These are phyloP conservation scores for Corymbia maculata DNA, from an alignment of 345 rosid species.

Conservation along the genomic window DNA sequence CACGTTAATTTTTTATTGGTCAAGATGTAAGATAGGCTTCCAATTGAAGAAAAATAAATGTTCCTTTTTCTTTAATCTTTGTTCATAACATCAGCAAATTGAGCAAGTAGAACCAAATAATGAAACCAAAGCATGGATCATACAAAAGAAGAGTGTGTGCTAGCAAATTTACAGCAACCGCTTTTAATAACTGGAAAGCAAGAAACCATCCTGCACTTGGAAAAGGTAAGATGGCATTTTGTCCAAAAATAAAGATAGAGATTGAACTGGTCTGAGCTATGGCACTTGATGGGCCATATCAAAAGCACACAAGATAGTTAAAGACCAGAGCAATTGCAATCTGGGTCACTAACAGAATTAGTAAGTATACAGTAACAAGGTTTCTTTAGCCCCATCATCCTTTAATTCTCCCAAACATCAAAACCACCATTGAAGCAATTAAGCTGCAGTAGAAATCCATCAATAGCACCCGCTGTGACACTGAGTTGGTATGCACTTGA, in stretches of 20 bases:
- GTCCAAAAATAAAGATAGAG: background rate
- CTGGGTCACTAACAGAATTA: background rate
- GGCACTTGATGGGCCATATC: background rate
- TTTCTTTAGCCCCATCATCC: background rate
- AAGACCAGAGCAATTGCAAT: background rate
- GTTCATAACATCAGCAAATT: background rate
- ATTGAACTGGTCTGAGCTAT: background rate
- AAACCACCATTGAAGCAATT: background rate
- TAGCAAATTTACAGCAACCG: background rate
- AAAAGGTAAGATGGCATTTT: background rate
- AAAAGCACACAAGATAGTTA: background rate
- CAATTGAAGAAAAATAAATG: background rate
- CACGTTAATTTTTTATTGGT: background rate
- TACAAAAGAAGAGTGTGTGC: background rate
- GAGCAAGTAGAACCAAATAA: background rate
- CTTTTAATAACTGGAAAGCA: background rate
- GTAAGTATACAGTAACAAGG: background rate
- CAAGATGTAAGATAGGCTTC: background rate
- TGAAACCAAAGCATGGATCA: background rate
- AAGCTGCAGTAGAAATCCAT: background rate
- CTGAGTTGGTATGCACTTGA: background rate
- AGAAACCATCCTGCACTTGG: background rate
- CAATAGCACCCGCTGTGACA: background rate
- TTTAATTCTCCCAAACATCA: background rate
- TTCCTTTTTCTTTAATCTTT: background rate